Conservation (phyloP, 1,284 basidiomycete genomes). For the Rhodotorula sp. region DNA sequence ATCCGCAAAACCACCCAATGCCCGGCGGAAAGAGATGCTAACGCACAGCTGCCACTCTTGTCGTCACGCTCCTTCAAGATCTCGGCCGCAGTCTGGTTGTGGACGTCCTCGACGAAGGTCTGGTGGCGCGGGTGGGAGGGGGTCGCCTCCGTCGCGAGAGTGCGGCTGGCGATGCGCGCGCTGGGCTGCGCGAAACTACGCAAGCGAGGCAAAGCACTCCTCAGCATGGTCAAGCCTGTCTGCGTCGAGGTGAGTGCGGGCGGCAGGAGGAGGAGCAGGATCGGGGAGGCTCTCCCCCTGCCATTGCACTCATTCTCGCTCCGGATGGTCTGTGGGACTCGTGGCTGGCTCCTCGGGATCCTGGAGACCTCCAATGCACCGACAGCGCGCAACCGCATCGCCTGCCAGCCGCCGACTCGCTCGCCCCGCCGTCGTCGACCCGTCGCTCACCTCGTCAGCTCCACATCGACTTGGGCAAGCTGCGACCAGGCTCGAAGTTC, state of each 20-base stretch:
- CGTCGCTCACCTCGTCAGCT: too few relatives aligned
- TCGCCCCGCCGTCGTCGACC: neutral
- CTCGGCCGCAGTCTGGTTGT: conserved; percentile 70
- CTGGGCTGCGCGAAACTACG: neutral
- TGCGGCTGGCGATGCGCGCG: conserved; percentile 1
- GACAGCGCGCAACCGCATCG: too few relatives aligned
- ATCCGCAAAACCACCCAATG: too few relatives aligned
- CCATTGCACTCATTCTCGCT: too few relatives aligned
- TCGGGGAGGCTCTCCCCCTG: neutral
- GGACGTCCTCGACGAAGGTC: conserved; percentile 53
- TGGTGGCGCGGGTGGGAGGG: neutral
- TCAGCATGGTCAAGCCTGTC: neutral
- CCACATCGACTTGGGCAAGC: too few relatives aligned
- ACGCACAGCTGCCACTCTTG: conserved; percentile 70
- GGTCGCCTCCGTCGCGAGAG: conserved; percentile 25
- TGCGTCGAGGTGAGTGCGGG: neutral
- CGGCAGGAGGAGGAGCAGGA: neutral
- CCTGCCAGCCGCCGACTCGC: neutral
- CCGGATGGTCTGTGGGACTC: too few relatives aligned
- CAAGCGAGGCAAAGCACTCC: neutral
- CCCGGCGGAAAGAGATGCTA: neutral
- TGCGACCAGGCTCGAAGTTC: too few relatives aligned
- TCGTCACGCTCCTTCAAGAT: conserved; percentile 72
- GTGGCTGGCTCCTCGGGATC: too few relatives aligned
- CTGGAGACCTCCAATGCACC: too few relatives aligned